A percentile compares a stretch with the other conserved stretches of the same genome.
Evolutionary conservation across 768 basidiomycete species (phyloP).

Genomic region (Rhodotorula diobovata): DNA sequence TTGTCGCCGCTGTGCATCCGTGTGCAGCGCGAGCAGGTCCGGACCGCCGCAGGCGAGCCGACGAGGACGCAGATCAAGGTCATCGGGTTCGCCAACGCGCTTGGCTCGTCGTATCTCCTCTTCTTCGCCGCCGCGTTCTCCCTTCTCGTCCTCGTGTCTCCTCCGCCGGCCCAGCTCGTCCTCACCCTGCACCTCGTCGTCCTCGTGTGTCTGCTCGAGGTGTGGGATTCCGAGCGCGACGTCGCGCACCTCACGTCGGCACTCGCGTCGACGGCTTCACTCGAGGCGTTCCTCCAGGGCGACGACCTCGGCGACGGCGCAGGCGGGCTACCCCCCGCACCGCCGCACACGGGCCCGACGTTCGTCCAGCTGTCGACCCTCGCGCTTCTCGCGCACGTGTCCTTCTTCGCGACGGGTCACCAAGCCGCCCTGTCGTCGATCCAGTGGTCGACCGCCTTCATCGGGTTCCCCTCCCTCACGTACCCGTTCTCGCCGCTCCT

Average conservation of each 20-base stretch:
- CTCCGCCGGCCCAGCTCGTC: conserved; percentile 76
- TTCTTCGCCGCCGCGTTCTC: conserved; percentile 68
- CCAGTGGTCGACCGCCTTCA: conserved; percentile 92
- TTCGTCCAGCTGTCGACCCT: conserved; percentile 70
- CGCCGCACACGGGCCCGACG: conserved; percentile 45
- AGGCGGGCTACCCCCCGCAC: conserved; percentile 49
- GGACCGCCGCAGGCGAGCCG: conserved; percentile 44
- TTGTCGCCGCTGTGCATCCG: conserved; percentile 68
- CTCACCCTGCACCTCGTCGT: conserved; percentile 63
- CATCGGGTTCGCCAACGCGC: conserved; percentile 82
- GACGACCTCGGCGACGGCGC: conserved; percentile 27
- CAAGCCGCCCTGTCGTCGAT: conserved; percentile 81
- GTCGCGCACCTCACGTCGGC: conserved; percentile 38
- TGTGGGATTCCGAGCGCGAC: conserved; percentile 76
- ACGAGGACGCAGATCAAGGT: conserved; percentile 52
- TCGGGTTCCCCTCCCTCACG: conserved; percentile 62
- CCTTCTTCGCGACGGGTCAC: conserved; percentile 86
- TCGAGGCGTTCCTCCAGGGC: conserved; percentile 27
- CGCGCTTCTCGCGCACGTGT: conserved; percentile 67
- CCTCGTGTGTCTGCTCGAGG: conserved; percentile 70
- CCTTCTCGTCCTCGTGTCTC: conserved; percentile 60
- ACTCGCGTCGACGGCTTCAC: conserved; percentile 8
- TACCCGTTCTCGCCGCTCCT: conserved; percentile 72
- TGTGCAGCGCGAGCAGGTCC: conserved; percentile 50
- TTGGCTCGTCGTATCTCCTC: conserved; percentile 78